Evolutionary conservation across 306 rosid species (phyloP).

Genomic region (Cucumis melo): DNA sequence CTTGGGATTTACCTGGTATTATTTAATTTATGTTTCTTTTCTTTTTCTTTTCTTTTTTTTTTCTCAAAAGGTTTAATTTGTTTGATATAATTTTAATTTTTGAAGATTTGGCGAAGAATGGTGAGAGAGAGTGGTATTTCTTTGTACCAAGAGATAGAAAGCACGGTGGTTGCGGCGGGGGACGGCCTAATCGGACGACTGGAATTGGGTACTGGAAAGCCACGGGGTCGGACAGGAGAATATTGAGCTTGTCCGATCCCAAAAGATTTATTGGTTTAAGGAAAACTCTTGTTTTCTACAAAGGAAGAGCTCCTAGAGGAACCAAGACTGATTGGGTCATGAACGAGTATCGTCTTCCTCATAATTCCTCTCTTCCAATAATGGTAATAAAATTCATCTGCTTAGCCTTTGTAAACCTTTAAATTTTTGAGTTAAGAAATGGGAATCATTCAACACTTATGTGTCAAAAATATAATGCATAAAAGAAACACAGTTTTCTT

Average conservation of each 20-base stretch:
- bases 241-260: slow-evolving; percentile 52
- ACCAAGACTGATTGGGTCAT: slow-evolving; percentile 88
- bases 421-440: too few relatives aligned
- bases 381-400: slow-evolving; percentile 19
- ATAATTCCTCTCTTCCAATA: slow-evolving; percentile 28
- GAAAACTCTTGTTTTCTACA: slow-evolving; percentile 80
- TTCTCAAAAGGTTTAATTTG: too few relatives aligned
- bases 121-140: slow-evolving; percentile 96
- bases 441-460: too few relatives aligned
- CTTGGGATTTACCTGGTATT: slow-evolving; percentile 75
- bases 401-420: too few relatives aligned
- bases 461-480: too few relatives aligned
- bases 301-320: slow-evolving; percentile 86
- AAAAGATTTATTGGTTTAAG: slow-evolving; percentile 62
- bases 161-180: slow-evolving; percentile 59
- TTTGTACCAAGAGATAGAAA: slow-evolving; percentile 85
- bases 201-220: slow-evolving; percentile 92
- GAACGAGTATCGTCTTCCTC: slow-evolving; percentile 91
- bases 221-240: slow-evolving; percentile 79
- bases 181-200: slow-evolving; percentile 86
- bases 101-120: slow-evolving; percentile 53
- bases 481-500: too few relatives aligned
- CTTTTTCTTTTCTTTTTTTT: background rate
- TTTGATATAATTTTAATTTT: background rate
- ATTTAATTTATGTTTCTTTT: too few relatives aligned